Base-by-base conservation (phyloP, 305 asterid genomes). In the Withania somnifera region DNA sequence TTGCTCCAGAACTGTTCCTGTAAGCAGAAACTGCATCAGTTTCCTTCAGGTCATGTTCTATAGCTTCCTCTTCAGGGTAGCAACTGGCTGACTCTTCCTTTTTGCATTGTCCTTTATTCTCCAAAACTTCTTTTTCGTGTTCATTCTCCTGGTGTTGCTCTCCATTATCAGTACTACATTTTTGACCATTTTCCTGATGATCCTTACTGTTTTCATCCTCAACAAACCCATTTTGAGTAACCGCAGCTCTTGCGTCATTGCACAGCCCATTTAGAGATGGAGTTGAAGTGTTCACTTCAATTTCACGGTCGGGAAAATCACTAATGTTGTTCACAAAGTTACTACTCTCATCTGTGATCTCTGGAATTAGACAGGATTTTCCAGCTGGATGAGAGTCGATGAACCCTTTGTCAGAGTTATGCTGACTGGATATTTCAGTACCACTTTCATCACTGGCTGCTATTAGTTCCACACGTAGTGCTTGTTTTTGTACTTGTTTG, bases 111-210 rank as follows among this genome's bases (percentile, higher is more conserved):
- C 80, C 47, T 75, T 75, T 20, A 50, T 50, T 19, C 50, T 50
- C 63, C 61, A n/a, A 81, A 68, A 51, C 79, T 83, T 87, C 89
- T 26, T 61, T 79, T 77, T 13, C 75, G 51, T 86, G 87, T 28
- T 47, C 80, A 32, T 20, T 75, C 52, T 84, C 89, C 68, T 84
- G 82, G 76, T 68, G 54, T 84, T 63, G 76, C 76, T 45, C 80
- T 82, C 52, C 54, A 69, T 81, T 81, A 82, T 58, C 19, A 45
- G 80, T 26, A 50, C 42, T 17, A 26, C 67, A 64, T 32, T 79
- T 83, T 81, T 80, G 45, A 40, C 83, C 30, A 34, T 50, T 80
- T 60, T 64, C 83, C 20, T 2, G 69, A 75, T 26, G 17, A 50
- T 50, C 11, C 61, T 75, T 20, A 75, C 80, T 26, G 28, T 75